Base-by-base conservation (phyloP, 164 flowering plant species). In the Hamamelis virginiana region DNA sequence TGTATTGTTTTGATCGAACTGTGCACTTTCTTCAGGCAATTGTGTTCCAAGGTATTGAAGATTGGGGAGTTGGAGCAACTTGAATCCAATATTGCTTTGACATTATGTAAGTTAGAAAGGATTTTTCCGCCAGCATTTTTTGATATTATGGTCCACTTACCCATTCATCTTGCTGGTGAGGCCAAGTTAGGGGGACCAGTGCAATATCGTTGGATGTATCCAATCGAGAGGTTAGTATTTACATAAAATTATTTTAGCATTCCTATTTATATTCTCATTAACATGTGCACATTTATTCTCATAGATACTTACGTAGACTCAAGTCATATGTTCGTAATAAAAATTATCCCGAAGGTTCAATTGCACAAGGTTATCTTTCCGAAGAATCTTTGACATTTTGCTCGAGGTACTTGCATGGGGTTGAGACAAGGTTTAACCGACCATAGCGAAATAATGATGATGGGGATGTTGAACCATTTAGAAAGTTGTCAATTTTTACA, bases 181-280 rank as follows among this genome's bases (percentile, higher is more conserved):
- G 68, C 71, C 4, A 51, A 9, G 21, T 0, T 72, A 0, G 73
- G 13, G 21, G 78, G 76, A 3, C 72, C 74, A 1, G 74, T 74
- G 0, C 66, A 59, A 6, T 74, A 69, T 50, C 53, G 70, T 1
- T 77, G 75, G 83, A 80, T 80, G 79, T 80, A 80, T 66, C 77
- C 72, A 11, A 59, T 70, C 10, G 72, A 77, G 22, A 59, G 76
- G 63, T 64, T 15, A 22, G 41, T 33, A 33, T 33, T 2, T 33
- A 33, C 4, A 33, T 2, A 33, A 33, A 6, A 33, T 33, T 6
- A 33, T 33, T 33, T 14, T 48, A 16, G 1, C 52, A 48, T 48
- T 48, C 18, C 13, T 48, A 14, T 3, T 33, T 21, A 53, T 13
- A 33, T 38, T 19, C 8, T 10, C 4, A 66, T 16, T 21, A 11